Evolutionary conservation across 2,329 filamentous ascomycete genomes (phyloP).

Genomic region (Plenodomus biglobosus): DNA sequence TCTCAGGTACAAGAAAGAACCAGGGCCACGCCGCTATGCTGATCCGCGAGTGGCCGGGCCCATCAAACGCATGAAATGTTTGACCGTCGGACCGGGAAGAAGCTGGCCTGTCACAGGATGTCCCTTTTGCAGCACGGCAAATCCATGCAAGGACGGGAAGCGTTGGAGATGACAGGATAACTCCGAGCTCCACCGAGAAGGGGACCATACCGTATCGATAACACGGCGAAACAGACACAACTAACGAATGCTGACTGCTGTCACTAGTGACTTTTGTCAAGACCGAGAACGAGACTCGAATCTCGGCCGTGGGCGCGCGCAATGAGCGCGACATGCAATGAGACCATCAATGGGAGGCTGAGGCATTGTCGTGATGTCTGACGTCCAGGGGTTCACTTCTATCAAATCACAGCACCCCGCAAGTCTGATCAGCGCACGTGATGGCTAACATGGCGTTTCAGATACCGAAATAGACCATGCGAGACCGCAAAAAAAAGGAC

Average conservation of each 20-base stretch:
- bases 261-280: background rate
- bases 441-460: conserved; percentile 21
- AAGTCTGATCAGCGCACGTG: conserved; percentile 20
- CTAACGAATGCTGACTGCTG: background rate
- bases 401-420: conserved; percentile 18
- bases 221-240: conserved; percentile 4
- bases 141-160: conserved; percentile 24
- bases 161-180: conserved; percentile 30
- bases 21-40: conserved; percentile 35
- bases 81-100: conserved; percentile 31
- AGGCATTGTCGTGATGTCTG: conserved; percentile 17
- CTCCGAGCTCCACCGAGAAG: conserved; percentile 13
- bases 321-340: background rate
- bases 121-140: conserved; percentile 12
- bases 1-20: conserved; percentile 37
- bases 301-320: background rate
- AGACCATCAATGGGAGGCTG: conserved; percentile 11
- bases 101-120: conserved; percentile 31
- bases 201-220: conserved; percentile 8
- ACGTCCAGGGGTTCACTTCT: conserved; percentile 17
- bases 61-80: conserved; percentile 44
- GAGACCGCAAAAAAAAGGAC: conserved; percentile 10
- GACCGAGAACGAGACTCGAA: background rate
- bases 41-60: conserved; percentile 24
- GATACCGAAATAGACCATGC: conserved; percentile 7